Evolutionary conservation across 2,329 filamentous ascomycete genomes (phyloP), one percentile per base, ranked within the genome.

Genomic region (Aspergillus sp.): DNA sequence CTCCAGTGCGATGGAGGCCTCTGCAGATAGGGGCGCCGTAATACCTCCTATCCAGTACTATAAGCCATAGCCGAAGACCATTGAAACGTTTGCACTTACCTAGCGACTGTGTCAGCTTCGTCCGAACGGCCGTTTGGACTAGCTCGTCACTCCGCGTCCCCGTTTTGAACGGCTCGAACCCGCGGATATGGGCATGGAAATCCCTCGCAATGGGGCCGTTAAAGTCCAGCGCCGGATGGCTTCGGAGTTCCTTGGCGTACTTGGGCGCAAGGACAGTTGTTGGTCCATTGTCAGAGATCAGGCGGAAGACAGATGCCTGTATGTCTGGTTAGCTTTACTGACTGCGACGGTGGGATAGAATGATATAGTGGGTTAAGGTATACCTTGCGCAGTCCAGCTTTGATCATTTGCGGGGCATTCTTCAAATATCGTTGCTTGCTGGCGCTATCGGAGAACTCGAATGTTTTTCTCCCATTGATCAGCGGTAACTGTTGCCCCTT

Each of bases 181-280:
- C 65, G 1, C 37, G 37, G 5, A 66, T 56, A 41, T 62, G 15
- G 9, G 56, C 41, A 14, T 68, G 62, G 33, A 66, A 64, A 5
- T 69, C 63, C 3, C 44, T 23, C 2, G 19, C 58, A 2, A 64
- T 52, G 2, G 56, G 52, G 4, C 45, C 31, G 17, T 56, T 55
- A 43, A 69, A 66, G 37, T 59, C 66, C 23, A 69, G 19, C 0
- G 40, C 55, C 11, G 48, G 55, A 24, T 64, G 58, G 14, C 49
- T 68, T 11, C 62, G 61, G 21, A 70, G 52, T 14, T 70, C 68
- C 9, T 61, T 56, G 1, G 62, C 63, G 40, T 67, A 69, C 8
- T 62, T 56, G 1, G 66, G 57, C 3, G 53, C 51, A 0, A 70
- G 59, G 3, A 69, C 43, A 6, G 9, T 31, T 1, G 27, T 31